Conservation (phyloP, 2,329 filamentous ascomycete genomes). For the Moelleriella libera region DNA sequence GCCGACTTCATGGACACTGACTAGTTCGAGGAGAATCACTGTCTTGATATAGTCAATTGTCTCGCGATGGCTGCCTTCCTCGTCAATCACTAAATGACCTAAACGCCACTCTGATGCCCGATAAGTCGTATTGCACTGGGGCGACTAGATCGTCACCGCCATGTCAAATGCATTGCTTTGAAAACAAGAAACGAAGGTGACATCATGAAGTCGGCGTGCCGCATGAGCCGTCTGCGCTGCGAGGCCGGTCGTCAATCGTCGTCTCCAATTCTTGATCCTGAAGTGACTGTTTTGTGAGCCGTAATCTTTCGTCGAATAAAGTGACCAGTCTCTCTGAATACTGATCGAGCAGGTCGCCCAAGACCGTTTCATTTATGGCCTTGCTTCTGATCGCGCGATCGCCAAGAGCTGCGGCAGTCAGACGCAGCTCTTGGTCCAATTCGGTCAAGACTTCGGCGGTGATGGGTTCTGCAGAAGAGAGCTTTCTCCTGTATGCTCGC, state of each 20-base stretch:
- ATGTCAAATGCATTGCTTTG: not conserved
- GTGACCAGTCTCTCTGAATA: conserved; percentile 60
- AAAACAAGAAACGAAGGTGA: not conserved
- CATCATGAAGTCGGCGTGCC: conserved; percentile 18
- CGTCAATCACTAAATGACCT: no score
- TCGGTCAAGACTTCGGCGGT: conserved; percentile 44
- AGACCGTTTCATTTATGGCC: conserved; percentile 40
- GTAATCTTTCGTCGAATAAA: conserved; percentile 59
- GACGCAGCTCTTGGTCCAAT: conserved; percentile 48
- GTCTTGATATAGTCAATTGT: no score
- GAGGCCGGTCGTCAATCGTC: conserved; percentile 14
- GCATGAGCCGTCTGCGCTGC: conserved; percentile 19
- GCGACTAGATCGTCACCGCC: no score
- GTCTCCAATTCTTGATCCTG: conserved; percentile 16
- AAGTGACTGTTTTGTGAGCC: conserved; percentile 24
- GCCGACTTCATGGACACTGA: no score
- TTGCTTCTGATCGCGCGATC: conserved; percentile 40
- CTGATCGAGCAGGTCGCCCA: conserved; percentile 56
- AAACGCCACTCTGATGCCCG: no score
- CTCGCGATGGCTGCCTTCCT: no score
- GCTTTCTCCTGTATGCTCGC: conserved; percentile 48
- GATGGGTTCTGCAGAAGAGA: conserved; percentile 41
- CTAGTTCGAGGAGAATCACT: no score
- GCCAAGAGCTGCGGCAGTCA: conserved; percentile 46
- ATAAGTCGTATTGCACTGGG: not conserved